Percentiles rank a stretch among this genome's conserved stretches.
These are phyloP conservation scores for Thraustotheca clavata DNA, from an alignment of 352 stramenopile species.

Conservation along the genomic window DNA sequence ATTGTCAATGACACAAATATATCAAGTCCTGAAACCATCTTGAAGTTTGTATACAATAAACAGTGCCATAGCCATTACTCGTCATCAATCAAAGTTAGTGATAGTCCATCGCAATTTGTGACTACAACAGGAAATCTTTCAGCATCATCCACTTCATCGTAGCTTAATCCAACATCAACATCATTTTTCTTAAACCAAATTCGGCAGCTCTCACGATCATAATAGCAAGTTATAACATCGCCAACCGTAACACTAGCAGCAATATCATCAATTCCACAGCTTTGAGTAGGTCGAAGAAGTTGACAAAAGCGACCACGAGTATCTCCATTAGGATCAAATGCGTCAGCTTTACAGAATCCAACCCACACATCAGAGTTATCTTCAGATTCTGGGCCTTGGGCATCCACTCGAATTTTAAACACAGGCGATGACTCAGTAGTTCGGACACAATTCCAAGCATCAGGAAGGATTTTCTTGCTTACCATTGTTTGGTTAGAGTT, in stretches of 20 bases:
- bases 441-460: slow-evolving; percentile 11
- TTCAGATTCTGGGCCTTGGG: background rate
- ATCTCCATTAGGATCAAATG: slow-evolving; percentile 7
- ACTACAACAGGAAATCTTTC: slow-evolving; percentile 10
- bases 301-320: slow-evolving; percentile 13
- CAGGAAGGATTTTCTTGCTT: background rate
- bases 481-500: slow-evolving; percentile 5
- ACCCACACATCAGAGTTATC: slow-evolving; percentile 5
- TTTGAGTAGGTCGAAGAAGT: background rate
- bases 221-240: background rate
- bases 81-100: background rate
- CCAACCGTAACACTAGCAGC: background rate
- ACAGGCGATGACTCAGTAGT: background rate
- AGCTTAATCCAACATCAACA: slow-evolving; percentile 6
- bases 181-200: slow-evolving; percentile 15
- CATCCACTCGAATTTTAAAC: slow-evolving; percentile 4
- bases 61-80: too few species aligned
- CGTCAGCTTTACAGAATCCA: slow-evolving; percentile 8
- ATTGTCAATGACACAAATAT: too few species aligned
- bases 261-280: background rate
- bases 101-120: slow-evolving; percentile 8
- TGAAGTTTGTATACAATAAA: too few species aligned
- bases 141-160: slow-evolving; percentile 8
- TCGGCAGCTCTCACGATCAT: background rate
- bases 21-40: too few species aligned